Evolutionary conservation across 2,329 filamentous ascomycete species (phyloP).

Genomic region (Nothomitra cinnamomea): DNA sequence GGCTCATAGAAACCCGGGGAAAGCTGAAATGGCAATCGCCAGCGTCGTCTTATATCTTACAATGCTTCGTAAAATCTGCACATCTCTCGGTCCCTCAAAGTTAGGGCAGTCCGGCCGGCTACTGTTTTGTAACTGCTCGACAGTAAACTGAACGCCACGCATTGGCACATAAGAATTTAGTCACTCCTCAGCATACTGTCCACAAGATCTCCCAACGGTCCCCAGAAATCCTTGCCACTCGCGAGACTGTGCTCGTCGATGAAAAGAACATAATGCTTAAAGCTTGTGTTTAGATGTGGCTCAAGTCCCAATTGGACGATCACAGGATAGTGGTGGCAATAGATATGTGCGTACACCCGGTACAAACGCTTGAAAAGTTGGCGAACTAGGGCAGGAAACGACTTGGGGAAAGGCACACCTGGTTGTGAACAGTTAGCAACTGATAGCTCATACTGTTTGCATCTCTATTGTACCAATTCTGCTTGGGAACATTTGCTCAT

Average conservation of each 20-base stretch:
- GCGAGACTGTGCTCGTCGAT: conserved; percentile 91
- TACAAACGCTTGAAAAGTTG: conserved; percentile 99
- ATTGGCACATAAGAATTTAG: conserved; percentile 23
- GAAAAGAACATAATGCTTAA: conserved; percentile 99
- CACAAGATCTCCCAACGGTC: conserved; percentile 82
- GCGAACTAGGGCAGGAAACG: conserved; percentile 72
- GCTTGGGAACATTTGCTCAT: conserved; percentile 87
- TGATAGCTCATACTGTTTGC: not conserved
- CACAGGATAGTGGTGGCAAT: conserved; percentile 98
- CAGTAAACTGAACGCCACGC: not conserved
- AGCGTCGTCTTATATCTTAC: not conserved
- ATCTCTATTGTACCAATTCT: conserved; percentile 49
- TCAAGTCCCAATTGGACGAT: conserved; percentile 89
- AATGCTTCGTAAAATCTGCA: conserved; percentile 1
- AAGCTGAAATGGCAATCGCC: not conserved
- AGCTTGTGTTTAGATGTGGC: conserved; percentile 94
- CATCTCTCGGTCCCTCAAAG: not conserved
- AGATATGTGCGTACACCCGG: conserved; percentile 96
- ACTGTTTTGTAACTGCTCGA: not conserved
- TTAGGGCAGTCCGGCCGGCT: not conserved
- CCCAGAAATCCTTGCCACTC: conserved; percentile 93
- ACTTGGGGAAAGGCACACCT: conserved; percentile 89
- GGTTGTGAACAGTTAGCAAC: conserved; percentile 3
- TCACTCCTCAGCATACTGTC: conserved; percentile 97
- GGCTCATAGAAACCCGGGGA: not conserved